Base-by-base conservation (phyloP, 1,284 basidiomycete species). In the Boletus mariae region DNA sequence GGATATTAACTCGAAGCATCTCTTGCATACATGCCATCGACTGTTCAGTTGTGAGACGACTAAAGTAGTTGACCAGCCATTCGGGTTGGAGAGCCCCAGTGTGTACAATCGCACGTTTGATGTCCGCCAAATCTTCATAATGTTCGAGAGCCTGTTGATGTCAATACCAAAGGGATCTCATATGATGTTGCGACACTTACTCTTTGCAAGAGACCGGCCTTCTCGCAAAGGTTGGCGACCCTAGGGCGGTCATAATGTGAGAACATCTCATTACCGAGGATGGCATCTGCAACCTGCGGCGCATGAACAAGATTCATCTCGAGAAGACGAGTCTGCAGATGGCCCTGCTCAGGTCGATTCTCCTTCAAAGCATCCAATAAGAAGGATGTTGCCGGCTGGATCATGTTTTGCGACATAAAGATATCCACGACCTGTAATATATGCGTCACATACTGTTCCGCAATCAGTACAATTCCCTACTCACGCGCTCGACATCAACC, bases 381-480 rank as follows among this genome's bases (percentile, higher is more conserved):
- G 87, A 99, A 99, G 3, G 93, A 96, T 0, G 97, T 99, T 15
- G 97, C 97, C 47, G 96, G 97, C 73, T 99, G 97, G 57, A 99
- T 95, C 93, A 99, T 94, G 77, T 98, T 99, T 71, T 98, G 96
- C 3, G 90, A 90, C 94, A 98, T 97, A 79, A 99, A 99, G 67
- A 99, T 97, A 69, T 99, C 97, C 55, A 97, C 92, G 50, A 96
- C 88, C 85, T 89, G 54, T 23, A 31, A 53, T 34, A 40, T 42
- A 57, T 45, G 38, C 31, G 49, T 63, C 44, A 48, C n/a, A 23
- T 37, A 53, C 26, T 31, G 35, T 26, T 47, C 40, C 25, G 46
- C 28, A 15, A 44, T 34, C 41, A 5, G 34, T 28, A 17, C 37
- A 6, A 47, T 31, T 17, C 37, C 31, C 38, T 15, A 74, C 82